Evolutionary conservation across 202 grass and related monocot genomes (phyloP), one percentile per base, ranked within the genome.

Genomic region (Panicum virgatum): DNA sequence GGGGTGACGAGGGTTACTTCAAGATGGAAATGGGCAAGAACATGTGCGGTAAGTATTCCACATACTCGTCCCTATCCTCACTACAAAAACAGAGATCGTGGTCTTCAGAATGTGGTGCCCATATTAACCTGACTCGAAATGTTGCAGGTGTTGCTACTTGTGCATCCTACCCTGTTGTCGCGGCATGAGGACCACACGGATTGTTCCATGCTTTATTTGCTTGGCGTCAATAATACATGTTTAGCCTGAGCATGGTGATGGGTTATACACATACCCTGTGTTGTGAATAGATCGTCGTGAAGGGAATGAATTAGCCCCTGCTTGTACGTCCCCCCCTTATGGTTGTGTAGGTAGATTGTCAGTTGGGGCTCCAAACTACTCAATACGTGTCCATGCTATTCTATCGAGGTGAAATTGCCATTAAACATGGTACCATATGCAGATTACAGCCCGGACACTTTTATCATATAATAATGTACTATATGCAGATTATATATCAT

Each of bases 11-110:
- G 43, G 96, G 96, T 56, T 96, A 99, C 87, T 99, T 99, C 91
- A 99, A 99, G 85, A 99, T 99, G 96, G 96, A 99, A 63, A 40
- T 96, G 53, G 96, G 93, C 26, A 99, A 99, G 85, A 99, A 99
- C 86, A 99, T 99, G 96, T 99, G 96, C 3, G 96, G 96, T 99
- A 32, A 90, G 96, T 88, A 56, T 61, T 81, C 29, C 3, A 14
- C 14, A 29, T 34, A n/a, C 38, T 39, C 32, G 39, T 80, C 2
- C 19, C 5, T 65, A 61, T 19, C 18, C 23, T 8, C 20, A 18
- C 5, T 27, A 10, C 9, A 7, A 42, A 44, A 44, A 45, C 0
- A 60, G 2, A 18, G 19, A 18, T 14, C 19, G 9, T 45, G n/a
- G 52, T 32, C 27, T 51, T 15, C 23, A 64, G 45, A 58, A 39